Base-by-base conservation (phyloP, 768 basidiomycete species). In the Russula emetica region DNA sequence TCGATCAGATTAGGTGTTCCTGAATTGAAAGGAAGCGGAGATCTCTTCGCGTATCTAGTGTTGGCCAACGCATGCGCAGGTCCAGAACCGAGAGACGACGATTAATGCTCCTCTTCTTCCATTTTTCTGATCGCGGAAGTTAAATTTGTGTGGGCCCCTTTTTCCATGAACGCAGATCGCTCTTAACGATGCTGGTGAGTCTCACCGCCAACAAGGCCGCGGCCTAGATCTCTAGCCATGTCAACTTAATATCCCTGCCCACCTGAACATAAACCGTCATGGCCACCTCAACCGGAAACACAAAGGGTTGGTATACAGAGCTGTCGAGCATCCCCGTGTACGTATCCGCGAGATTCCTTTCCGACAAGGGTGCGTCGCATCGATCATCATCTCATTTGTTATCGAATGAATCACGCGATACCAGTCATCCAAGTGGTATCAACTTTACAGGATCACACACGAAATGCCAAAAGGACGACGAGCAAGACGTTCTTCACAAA, bases 401-500 rank as follows among this genome's bases (percentile, higher is more conserved):
- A n/a, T 26, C 10, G 16, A 13, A 26, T 28, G 3, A 57, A 20
- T 58, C 50, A 30, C 26, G 18, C 45, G 24, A 57, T 47, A 24
- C 44, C 13, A 68, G 67, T 68, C 30, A 20, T 66, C 18, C 58
- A 61, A 7, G 65, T 68, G 16, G 47, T 62, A 30, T 63, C 61
- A 18, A 53, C 61, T n/a, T 49, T 52, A 11, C 64, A 59, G 32
- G 65, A 68, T n/a, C 62, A 66, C 40, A 58, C 52, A 2, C 61
- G 67, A 26, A 67, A 68, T 34, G 47, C 26, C 30, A 67, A 68
- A 49, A 52, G 67, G 20, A 67, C 55, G 24, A 60, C 61, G 20
- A 58, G 34, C 55, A 66, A 67, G 58, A 61, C 67, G 3, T 61
- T 66, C 38, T 62, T 68, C 55, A 24, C 66, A 57, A 49, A 54